A percentile compares a stretch with the other conserved stretches of the same genome.
These are phyloP conservation scores for Hypoxylon trugodes DNA, from an alignment of 495 filamentous ascomycete species.

Conservation along the genomic window DNA sequence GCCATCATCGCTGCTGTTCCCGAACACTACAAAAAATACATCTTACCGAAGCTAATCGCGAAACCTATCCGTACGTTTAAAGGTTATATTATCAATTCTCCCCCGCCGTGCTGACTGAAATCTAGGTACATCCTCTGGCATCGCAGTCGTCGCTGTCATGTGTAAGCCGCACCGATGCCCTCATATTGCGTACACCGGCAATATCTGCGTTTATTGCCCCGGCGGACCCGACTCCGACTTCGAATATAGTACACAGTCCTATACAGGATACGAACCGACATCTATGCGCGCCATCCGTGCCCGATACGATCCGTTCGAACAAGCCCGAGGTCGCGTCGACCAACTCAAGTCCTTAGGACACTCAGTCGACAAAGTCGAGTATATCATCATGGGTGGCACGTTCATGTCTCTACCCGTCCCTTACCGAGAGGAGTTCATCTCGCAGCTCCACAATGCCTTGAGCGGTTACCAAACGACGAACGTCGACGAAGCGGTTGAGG, in stretches of 20 bases:
- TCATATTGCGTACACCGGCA: slow-evolving; percentile 96
- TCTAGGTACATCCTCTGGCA: slow-evolving; percentile 87
- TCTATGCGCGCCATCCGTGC: slow-evolving; percentile 98
- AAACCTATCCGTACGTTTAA: slow-evolving; percentile 84
- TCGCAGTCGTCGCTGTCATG: slow-evolving; percentile 99
- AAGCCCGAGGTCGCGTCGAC: slow-evolving; percentile 93
- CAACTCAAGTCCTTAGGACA: slow-evolving; percentile 95
- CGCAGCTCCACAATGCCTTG: slow-evolving; percentile 94
- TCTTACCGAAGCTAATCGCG: slow-evolving; percentile 91
- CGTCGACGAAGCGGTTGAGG: slow-evolving; percentile 93
- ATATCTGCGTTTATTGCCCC: slow-evolving; percentile 98
- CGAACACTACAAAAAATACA: slow-evolving; percentile 99
- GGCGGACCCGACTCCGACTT: slow-evolving; percentile 98
- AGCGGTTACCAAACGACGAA: slow-evolving; percentile 89
- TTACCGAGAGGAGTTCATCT: slow-evolving; percentile 92
- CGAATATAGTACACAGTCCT: slow-evolving; percentile 98
- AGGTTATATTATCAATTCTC: background rate
- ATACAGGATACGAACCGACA: slow-evolving; percentile 97
- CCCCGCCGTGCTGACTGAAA: slow-evolving; percentile 32
- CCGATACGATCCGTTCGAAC: slow-evolving; percentile 97
- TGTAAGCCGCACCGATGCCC: slow-evolving; percentile 98
- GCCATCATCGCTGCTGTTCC: slow-evolving; percentile 97
- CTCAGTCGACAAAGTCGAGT: slow-evolving; percentile 98
- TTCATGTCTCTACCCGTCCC: slow-evolving; percentile 94
- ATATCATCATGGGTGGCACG: slow-evolving; percentile 99